A percentile compares a stretch with the other conserved stretches of the same genome.
Evolutionary conservation across 2,329 filamentous ascomycete genomes (phyloP).

Genomic region (Xylaria sp.): DNA sequence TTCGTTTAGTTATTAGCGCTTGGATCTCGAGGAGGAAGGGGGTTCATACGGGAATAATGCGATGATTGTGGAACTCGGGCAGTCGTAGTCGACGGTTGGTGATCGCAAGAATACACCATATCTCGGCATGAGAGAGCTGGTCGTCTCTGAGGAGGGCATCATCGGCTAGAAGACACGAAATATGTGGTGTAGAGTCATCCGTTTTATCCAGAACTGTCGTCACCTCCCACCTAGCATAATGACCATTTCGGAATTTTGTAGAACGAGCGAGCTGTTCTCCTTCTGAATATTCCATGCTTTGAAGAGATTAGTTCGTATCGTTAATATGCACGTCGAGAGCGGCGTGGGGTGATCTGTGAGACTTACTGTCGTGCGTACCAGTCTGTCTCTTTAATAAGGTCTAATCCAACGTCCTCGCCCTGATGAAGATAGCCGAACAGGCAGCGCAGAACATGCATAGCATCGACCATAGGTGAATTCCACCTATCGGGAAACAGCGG

Average conservation of each 20-base stretch:
- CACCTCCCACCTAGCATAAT: not conserved
- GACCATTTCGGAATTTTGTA: not conserved
- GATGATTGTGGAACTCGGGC: not conserved
- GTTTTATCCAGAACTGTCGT: constrained; percentile 7
- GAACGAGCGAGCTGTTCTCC: no score
- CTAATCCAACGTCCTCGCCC: no score
- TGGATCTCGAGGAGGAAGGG: not conserved
- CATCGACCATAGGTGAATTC: no score
- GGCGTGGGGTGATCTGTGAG: no score
- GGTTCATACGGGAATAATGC: constrained; percentile 15
- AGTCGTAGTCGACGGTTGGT: constrained; percentile 2
- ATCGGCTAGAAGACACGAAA: constrained; percentile 16
- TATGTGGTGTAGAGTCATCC: constrained; percentile 15
- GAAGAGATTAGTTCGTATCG: no score
- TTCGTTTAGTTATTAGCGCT: not conserved
- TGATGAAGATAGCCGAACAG: no score
- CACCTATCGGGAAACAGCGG: not conserved
- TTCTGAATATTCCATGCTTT: no score
- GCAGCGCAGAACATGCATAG: no score
- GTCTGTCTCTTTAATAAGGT: no score
- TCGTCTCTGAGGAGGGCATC: constrained; percentile 5
- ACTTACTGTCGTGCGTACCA: no score
- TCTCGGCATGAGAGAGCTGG: constrained; percentile 20
- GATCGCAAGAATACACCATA: constrained; percentile 10
- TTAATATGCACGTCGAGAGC: no score